phyloP scores from a whole-genome alignment of 495 filamentous ascomycete species.

The Penicillium crystallinum region DNA sequence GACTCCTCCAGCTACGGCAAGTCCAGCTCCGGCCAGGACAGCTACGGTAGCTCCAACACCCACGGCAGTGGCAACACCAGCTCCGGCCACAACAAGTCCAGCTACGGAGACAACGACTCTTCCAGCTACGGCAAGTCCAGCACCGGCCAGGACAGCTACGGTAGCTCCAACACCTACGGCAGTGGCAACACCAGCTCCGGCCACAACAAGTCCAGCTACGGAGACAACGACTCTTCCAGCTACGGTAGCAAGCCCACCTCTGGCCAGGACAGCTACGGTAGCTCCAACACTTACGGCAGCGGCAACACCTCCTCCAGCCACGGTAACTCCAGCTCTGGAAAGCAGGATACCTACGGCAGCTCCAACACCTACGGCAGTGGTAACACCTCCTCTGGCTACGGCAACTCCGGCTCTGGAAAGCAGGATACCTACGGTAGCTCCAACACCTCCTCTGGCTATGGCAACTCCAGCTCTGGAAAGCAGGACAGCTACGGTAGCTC shows the following conservation, averaged over 20 bases:
- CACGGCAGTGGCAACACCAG: background rate
- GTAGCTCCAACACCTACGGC: background rate
- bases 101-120: background rate
- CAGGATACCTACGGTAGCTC: background rate
- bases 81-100: background rate
- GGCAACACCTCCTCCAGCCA: background rate
- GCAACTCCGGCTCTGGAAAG: background rate
- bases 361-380: background rate
- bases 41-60: no score
- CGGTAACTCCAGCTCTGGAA: background rate
- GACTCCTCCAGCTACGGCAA: background rate
- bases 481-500: background rate
- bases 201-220: background rate
- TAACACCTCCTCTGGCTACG: background rate
- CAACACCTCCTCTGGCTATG: background rate
- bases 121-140: slow-evolving; percentile 2
- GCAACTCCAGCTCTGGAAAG: background rate
- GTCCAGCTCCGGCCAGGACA: background rate
- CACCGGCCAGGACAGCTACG: background rate
- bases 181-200: background rate
- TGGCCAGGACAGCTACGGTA: background rate
- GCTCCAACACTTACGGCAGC: background rate
- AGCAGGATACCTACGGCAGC: background rate
- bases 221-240: background rate
- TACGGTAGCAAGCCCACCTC: background rate